These are phyloP conservation scores for Phascolomyces articulosus DNA, from an alignment of 371 early-diverging fungal species.

Conservation along the genomic window DNA sequence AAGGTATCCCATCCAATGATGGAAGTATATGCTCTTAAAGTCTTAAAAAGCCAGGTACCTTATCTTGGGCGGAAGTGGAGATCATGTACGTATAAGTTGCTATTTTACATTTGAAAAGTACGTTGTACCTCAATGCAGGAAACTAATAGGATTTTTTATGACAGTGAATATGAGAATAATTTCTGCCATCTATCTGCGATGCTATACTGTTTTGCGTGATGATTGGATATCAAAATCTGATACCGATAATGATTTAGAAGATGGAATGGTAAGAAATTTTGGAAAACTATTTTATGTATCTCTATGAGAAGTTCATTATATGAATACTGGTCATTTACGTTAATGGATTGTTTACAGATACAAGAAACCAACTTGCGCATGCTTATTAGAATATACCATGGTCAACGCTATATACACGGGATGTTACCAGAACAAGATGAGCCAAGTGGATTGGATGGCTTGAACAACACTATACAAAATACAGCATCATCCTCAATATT, in stretches of 20 bases:
- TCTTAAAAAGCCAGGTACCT: slow-evolving; percentile 80
- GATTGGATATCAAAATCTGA: slow-evolving; percentile 78
- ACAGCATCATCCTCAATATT: slow-evolving; percentile 3
- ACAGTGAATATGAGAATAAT: slow-evolving; percentile 80
- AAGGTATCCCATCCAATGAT: slow-evolving; percentile 71
- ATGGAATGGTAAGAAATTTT: slow-evolving; percentile 60
- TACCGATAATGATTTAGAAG: slow-evolving; percentile 69
- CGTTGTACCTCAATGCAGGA: too few species aligned
- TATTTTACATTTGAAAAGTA: neutral
- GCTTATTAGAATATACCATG: slow-evolving; percentile 66
- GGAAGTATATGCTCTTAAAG: slow-evolving; percentile 77
- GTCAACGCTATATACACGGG: slow-evolving; percentile 58
- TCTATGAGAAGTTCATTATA: too few species aligned
- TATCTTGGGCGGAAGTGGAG: slow-evolving; percentile 86
- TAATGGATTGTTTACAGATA: slow-evolving; percentile 33
- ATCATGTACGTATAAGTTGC: slow-evolving; percentile 48
- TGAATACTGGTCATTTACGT: too few species aligned
- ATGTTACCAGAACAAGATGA: slow-evolving; percentile 43
- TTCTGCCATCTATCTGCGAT: slow-evolving; percentile 75
- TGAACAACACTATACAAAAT: slow-evolving; percentile 1
- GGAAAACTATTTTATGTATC: neutral
- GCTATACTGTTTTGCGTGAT: slow-evolving; percentile 69
- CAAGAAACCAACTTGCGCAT: slow-evolving; percentile 70
- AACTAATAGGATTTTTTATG: neutral
- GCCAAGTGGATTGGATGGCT: slow-evolving; percentile 9